These are phyloP conservation scores for Tylopilus balloui DNA, from an alignment of 768 basidiomycete genomes.

Conservation along the genomic window DNA sequence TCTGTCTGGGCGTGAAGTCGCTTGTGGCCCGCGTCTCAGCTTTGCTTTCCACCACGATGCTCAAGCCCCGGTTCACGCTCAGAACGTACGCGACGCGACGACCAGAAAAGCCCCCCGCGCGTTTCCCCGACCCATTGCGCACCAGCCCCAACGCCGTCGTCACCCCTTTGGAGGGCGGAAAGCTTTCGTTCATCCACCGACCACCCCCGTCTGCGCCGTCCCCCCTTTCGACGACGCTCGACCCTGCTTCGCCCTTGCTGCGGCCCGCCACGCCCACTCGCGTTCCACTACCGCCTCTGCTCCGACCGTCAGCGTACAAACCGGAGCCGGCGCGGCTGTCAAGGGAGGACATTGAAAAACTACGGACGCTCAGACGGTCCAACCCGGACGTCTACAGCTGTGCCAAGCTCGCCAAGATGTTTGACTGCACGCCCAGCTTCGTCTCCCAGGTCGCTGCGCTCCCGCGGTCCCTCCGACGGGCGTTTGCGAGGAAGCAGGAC, in stretches of 20 bases:
- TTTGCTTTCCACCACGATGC: constrained; percentile 12
- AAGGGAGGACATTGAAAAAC: constrained; percentile 49
- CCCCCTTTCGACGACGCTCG: constrained; percentile 64
- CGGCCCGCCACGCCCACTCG: constrained; percentile 31
- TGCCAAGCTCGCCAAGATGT: constrained; percentile 66
- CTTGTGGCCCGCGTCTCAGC: too few relatives aligned
- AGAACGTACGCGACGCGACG: constrained; percentile 43
- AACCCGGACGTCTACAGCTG: constrained; percentile 61
- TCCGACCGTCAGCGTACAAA: constrained; percentile 38
- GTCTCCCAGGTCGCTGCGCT: constrained; percentile 63
- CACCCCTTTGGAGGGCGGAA: constrained; percentile 45
- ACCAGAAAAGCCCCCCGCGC: constrained; percentile 44
- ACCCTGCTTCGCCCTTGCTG: constrained; percentile 70
- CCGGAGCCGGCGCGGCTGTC: constrained; percentile 40
- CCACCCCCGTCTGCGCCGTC: constrained; percentile 77
- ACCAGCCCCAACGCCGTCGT: constrained; percentile 51
- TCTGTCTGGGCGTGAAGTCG: too few relatives aligned
- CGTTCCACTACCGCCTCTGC: constrained; percentile 44
- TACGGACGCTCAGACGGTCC: constrained; percentile 52
- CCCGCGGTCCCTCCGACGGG: constrained; percentile 44
- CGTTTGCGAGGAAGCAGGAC: constrained; percentile 41
- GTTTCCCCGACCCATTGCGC: constrained; percentile 53
- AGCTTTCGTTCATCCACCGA: constrained; percentile 77
- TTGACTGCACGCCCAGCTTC: constrained; percentile 66
- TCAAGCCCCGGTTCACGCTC: constrained; percentile 17